Conservation (phyloP, 495 filamentous ascomycete species). For the Arthonia radiata region DNA sequence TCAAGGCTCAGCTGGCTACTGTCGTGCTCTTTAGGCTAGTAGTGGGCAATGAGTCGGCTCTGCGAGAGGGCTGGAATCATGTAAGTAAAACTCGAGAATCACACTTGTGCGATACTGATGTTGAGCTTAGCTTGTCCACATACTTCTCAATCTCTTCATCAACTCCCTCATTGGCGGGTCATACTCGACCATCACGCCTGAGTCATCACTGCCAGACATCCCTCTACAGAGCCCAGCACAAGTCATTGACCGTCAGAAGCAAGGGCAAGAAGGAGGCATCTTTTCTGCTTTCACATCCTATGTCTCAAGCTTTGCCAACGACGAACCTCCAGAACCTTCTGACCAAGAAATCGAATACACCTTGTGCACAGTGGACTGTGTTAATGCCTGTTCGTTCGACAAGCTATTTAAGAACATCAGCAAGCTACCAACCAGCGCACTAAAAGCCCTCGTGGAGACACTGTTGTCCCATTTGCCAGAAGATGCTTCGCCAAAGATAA, state of each 20-base stretch:
- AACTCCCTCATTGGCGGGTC: conserved; percentile 82
- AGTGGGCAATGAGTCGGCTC: conserved; percentile 50
- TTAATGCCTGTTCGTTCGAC: conserved; percentile 67
- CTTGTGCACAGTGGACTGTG: conserved; percentile 76
- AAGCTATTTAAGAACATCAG: conserved; percentile 68
- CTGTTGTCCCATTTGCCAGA: conserved; percentile 71
- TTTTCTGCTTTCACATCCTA: conserved; percentile 89
- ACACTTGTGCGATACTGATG: conserved; percentile 7
- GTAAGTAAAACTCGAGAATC: conserved; percentile 24
- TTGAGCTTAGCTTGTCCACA: conserved; percentile 42
- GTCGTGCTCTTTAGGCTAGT: conserved; percentile 83
- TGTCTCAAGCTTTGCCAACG: conserved; percentile 93
- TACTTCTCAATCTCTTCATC: conserved; percentile 85
- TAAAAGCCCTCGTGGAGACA: conserved; percentile 43
- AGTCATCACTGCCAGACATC: conserved; percentile 57
- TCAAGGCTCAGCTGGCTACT: conserved; percentile 77
- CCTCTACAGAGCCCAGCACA: conserved; percentile 79
- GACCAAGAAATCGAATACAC: conserved; percentile 95
- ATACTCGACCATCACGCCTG: conserved; percentile 42
- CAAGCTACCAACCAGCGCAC: conserved; percentile 37
- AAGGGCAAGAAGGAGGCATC: conserved; percentile 52
- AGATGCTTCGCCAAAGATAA: conserved; percentile 53
- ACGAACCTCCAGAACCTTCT: conserved; percentile 91
- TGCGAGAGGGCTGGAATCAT: conserved; percentile 60
- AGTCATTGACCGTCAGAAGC: conserved; percentile 67